Evolutionary conservation across 345 rosid species (phyloP).

Genomic region (Euphorbia pulcherrima): DNA sequence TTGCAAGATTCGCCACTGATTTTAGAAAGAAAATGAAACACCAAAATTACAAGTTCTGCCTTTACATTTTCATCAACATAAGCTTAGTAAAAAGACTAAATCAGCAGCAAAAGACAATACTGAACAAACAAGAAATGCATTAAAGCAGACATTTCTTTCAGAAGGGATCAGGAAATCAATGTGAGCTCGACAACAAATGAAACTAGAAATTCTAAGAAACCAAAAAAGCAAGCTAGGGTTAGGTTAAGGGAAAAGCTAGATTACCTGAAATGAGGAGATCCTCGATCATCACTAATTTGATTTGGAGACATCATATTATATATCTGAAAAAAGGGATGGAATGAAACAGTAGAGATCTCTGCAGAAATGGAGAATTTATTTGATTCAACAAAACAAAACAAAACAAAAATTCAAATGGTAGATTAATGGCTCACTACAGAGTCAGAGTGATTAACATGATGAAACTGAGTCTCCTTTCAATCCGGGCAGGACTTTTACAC

Average conservation of each 20-base stretch:
- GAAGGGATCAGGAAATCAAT: not conserved
- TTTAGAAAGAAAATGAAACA: not conserved
- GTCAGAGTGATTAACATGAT: not conserved
- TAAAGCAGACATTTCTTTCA: not conserved
- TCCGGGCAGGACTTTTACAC: not conserved
- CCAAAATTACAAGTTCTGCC: not conserved
- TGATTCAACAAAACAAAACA: not conserved
- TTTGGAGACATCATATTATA: conserved; percentile 71
- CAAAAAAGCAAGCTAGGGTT: conserved; percentile 27
- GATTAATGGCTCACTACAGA: not conserved
- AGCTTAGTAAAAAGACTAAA: not conserved
- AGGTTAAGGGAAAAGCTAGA: conserved; percentile 1
- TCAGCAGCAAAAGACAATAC: not conserved
- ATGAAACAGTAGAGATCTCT: conserved; percentile 8
- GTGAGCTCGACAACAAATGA: not conserved
- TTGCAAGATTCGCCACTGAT: not conserved
- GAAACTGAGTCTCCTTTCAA: not conserved
- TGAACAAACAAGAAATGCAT: not conserved
- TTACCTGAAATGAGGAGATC: conserved; percentile 69
- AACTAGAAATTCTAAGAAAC: not conserved
- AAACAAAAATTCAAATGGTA: too few species aligned
- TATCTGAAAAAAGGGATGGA: not conserved
- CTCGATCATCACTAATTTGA: conserved; percentile 71
- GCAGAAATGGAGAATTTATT: not conserved
- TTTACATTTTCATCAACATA: not conserved